These are phyloP conservation scores for Russula ochroleuca DNA, from an alignment of 768 basidiomycete species.

Conservation along the genomic window DNA sequence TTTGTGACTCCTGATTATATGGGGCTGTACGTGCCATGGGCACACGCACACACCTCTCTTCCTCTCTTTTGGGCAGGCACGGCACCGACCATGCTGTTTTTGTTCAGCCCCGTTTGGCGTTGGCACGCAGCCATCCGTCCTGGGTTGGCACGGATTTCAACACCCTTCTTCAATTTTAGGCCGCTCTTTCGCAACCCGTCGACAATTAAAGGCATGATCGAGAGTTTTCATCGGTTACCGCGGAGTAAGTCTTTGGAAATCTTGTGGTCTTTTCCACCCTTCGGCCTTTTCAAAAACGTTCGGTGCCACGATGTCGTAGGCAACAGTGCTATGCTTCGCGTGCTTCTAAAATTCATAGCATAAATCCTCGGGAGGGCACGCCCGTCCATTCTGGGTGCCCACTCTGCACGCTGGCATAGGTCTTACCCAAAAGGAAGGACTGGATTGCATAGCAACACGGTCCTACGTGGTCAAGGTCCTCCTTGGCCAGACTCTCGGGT, in stretches of 20 bases:
- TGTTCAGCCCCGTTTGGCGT: slow-evolving; percentile 14
- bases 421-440: slow-evolving; percentile 24
- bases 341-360: slow-evolving; percentile 24
- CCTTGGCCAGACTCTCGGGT: slow-evolving; percentile 7
- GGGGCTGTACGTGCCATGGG: background rate
- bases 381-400: slow-evolving; percentile 17
- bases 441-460: slow-evolving; percentile 24
- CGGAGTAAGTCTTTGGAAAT: slow-evolving; percentile 23
- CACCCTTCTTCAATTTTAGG: slow-evolving; percentile 18
- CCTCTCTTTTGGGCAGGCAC: background rate
- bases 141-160: slow-evolving; percentile 10
- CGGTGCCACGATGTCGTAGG: slow-evolving; percentile 23
- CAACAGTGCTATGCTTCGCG: slow-evolving; percentile 20
- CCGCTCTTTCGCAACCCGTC: slow-evolving; percentile 26
- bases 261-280: slow-evolving; percentile 16
- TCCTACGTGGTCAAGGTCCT: slow-evolving; percentile 25
- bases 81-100: slow-evolving; percentile 5
- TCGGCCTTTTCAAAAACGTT: slow-evolving; percentile 13
- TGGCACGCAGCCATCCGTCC: slow-evolving; percentile 15
- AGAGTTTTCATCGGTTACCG: slow-evolving; percentile 22
- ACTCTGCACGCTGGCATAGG: slow-evolving; percentile 25
- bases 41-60: background rate
- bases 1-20: slow-evolving; percentile 7
- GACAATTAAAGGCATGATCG: slow-evolving; percentile 24
- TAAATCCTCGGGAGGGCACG: slow-evolving; percentile 24